Percentiles rank a stretch among this genome's conserved stretches.
phyloP scores from a whole-genome alignment of 2,329 filamentous ascomycete species.

The Ceratocystis variospora region DNA sequence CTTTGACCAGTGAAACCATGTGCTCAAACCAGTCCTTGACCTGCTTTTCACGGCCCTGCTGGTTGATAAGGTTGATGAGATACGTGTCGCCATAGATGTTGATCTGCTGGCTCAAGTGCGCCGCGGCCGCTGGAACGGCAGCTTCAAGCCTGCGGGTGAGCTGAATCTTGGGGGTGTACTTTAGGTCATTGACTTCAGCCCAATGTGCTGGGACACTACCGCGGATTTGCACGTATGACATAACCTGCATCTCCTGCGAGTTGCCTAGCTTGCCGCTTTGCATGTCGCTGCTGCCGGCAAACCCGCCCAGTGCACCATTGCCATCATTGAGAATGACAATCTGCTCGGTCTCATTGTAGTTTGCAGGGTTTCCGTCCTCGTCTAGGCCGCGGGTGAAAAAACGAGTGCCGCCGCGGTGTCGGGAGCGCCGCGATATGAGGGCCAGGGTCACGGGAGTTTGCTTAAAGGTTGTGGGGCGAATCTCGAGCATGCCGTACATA shows the following conservation, averaged over 20 bases:
- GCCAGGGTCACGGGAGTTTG: constrained; percentile 69
- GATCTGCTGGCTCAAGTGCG: constrained; percentile 91
- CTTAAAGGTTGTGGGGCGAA: constrained; percentile 75
- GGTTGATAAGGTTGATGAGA: constrained; percentile 92
- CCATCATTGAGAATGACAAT: constrained; percentile 77
- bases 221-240: constrained; percentile 92
- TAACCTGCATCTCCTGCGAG: constrained; percentile 65
- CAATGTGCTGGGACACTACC: constrained; percentile 93
- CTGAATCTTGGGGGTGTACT: constrained; percentile 71
- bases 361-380: constrained; percentile 87
- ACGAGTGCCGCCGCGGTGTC: constrained; percentile 77
- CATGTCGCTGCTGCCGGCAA: constrained; percentile 61
- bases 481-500: constrained; percentile 92
- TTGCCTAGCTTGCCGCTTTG: constrained; percentile 55
- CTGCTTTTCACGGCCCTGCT: constrained; percentile 75
- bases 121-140: constrained; percentile 62
- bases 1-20: constrained; percentile 69
- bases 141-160: constrained; percentile 75
- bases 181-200: constrained; percentile 87
- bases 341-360: constrained; percentile 98
- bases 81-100: constrained; percentile 90
- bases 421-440: constrained; percentile 76
- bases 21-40: constrained; percentile 93
- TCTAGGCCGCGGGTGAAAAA: constrained; percentile 94
- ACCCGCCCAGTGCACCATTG: constrained; percentile 60